Percentiles rank a stretch among this genome's conserved stretches.
These are phyloP conservation scores for Eucalyptus brandiana DNA, from an alignment of 345 rosid genomes.

Conservation along the genomic window DNA sequence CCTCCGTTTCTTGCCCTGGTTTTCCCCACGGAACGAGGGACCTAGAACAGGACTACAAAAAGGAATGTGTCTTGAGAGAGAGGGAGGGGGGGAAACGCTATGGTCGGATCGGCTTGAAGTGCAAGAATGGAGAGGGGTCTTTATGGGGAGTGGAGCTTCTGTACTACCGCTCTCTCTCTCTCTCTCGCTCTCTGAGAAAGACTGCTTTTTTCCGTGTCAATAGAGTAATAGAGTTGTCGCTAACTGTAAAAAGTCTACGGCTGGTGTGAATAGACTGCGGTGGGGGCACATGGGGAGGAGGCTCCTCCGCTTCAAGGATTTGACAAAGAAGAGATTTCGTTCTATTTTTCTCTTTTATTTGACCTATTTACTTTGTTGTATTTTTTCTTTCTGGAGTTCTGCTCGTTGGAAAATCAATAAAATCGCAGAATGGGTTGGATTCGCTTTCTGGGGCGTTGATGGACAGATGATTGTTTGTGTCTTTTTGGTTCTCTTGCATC, in stretches of 20 bases:
- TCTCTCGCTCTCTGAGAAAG: neutral
- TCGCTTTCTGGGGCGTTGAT: neutral
- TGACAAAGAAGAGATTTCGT: neutral
- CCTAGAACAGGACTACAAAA: neutral
- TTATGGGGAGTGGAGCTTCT: neutral
- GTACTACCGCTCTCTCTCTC: neutral
- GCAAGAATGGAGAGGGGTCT: neutral
- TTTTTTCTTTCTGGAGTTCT: neutral
- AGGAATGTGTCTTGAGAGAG: neutral
- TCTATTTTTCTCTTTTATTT: neutral
- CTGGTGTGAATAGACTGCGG: neutral
- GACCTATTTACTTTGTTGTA: neutral
- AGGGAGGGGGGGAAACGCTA: neutral
- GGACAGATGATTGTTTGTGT: constrained; percentile 10
- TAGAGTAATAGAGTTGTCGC: neutral
- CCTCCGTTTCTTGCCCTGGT: neutral
- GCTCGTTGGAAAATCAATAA: neutral
- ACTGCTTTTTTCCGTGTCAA: neutral
- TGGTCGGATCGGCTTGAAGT: neutral
- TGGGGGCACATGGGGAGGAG: neutral
- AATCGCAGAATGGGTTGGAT: neutral
- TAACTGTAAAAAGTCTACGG: neutral
- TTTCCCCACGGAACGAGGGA: neutral
- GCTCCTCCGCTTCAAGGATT: neutral
- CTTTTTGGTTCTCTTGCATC: neutral